These are phyloP conservation scores for Isabelozyma heimii DNA, from an alignment of 805 yeast genomes.

Conservation along the genomic window DNA sequence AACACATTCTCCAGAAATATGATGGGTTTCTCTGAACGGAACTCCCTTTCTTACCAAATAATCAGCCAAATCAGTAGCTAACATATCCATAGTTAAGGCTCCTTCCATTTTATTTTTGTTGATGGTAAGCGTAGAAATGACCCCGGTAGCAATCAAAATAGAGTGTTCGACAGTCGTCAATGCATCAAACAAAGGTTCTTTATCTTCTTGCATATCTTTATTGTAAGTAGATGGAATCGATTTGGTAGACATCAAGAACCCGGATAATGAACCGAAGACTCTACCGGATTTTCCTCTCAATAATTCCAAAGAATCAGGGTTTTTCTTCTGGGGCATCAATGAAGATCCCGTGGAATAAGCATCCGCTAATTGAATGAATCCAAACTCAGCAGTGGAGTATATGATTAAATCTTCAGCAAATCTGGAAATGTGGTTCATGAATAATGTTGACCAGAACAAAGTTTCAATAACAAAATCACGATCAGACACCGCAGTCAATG, in stretches of 20 bases:
- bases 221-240: constrained; percentile 98
- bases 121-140: constrained; percentile 79
- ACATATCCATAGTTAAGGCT: constrained; percentile 97
- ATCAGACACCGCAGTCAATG: constrained; percentile 94
- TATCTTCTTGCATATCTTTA: constrained; percentile 98
- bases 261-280: constrained; percentile 91
- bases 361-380: constrained; percentile 88
- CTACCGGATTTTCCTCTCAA: constrained; percentile 97
- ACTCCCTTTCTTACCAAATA: constrained; percentile 97
- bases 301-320: constrained; percentile 93
- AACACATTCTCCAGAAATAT: constrained; percentile 97
- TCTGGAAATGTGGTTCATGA: constrained; percentile 94
- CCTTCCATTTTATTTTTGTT: constrained; percentile 74
- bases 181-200: constrained; percentile 95
- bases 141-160: constrained; percentile 92
- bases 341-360: constrained; percentile 99
- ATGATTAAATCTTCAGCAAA: constrained; percentile 93
- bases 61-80: constrained; percentile 98
- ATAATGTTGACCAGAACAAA: constrained; percentile 91
- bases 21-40: constrained; percentile 99
- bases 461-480: constrained; percentile 97
- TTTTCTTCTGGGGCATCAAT: constrained; percentile 98
- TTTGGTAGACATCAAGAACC: constrained; percentile 93
- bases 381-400: constrained; percentile 97
- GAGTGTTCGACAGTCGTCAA: constrained; percentile 92